A percentile compares a stretch with the other conserved stretches of the same genome.
phyloP scores from a whole-genome alignment of 2,329 filamentous ascomycete species.

The Metarhizium humberi region DNA sequence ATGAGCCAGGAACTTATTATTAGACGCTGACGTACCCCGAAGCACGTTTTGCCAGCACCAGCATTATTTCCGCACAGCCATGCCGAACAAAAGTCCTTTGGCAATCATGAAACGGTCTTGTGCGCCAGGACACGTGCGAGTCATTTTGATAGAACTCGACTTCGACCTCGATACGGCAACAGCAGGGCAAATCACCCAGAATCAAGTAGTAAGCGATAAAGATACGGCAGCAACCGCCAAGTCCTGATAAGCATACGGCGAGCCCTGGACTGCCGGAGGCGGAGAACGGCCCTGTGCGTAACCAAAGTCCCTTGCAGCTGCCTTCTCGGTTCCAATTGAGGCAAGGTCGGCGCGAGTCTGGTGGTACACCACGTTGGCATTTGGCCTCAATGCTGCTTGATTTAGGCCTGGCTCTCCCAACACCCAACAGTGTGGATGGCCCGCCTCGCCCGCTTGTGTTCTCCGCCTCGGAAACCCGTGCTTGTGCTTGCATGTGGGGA shows the following conservation, averaged over 20 bases:
- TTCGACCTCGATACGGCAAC: no score
- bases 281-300: background rate
- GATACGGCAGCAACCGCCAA: no score
- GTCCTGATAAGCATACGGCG: background rate
- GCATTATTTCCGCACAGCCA: no score
- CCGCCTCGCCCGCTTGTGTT: background rate
- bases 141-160: no score
- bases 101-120: no score
- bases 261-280: background rate
- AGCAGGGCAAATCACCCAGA: no score
- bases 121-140: no score
- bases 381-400: background rate
- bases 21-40: no score
- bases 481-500: background rate
- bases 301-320: background rate
- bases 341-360: background rate
- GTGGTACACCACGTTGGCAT: background rate
- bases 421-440: background rate
- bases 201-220: no score
- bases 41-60: no score
- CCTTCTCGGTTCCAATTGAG: background rate
- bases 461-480: background rate
- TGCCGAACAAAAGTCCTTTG: no score
- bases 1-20: no score
- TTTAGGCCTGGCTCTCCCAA: background rate